phyloP scores from a whole-genome alignment of 352 stramenopile genomes.

The Elongisporangium senticosum region DNA sequence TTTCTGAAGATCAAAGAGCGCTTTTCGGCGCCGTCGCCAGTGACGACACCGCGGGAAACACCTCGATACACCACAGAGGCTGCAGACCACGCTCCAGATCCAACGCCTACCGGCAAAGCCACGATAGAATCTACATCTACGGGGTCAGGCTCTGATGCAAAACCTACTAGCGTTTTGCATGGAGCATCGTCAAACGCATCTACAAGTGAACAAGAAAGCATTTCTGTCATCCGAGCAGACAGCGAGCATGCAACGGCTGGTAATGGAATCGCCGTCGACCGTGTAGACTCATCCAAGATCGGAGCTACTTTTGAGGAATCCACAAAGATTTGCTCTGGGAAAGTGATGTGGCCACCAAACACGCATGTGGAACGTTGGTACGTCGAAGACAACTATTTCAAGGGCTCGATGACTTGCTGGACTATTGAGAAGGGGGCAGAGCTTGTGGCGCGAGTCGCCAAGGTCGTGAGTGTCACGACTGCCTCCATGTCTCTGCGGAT shows the following conservation, averaged over 20 bases:
- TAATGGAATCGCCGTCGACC: not conserved
- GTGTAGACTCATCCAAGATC: not conserved
- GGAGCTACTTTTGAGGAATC: constrained; percentile 15
- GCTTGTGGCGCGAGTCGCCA: constrained; percentile 51
- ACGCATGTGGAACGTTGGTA: constrained; percentile 65
- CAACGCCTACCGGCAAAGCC: not conserved
- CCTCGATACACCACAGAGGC: not conserved
- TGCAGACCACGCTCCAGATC: not conserved
- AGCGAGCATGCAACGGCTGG: not conserved
- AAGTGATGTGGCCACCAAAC: constrained; percentile 35
- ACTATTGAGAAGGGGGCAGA: constrained; percentile 63
- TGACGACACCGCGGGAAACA: constrained; percentile 1
- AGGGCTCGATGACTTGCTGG: constrained; percentile 70
- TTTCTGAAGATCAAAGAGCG: constrained; percentile 79
- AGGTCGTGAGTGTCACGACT: constrained; percentile 20
- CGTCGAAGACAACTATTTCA: constrained; percentile 64
- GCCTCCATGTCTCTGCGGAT: constrained; percentile 14
- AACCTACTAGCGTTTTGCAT: not conserved
- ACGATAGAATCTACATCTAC: not conserved
- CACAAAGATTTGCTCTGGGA: constrained; percentile 13
- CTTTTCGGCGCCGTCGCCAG: constrained; percentile 30
- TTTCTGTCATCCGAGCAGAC: not conserved
- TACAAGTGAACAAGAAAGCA: not conserved
- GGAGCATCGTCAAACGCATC: not conserved
- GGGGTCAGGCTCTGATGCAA: not conserved